phyloP scores from a whole-genome alignment of 192 early-diverging fungal genomes.

The Coemansia sp. region DNA sequence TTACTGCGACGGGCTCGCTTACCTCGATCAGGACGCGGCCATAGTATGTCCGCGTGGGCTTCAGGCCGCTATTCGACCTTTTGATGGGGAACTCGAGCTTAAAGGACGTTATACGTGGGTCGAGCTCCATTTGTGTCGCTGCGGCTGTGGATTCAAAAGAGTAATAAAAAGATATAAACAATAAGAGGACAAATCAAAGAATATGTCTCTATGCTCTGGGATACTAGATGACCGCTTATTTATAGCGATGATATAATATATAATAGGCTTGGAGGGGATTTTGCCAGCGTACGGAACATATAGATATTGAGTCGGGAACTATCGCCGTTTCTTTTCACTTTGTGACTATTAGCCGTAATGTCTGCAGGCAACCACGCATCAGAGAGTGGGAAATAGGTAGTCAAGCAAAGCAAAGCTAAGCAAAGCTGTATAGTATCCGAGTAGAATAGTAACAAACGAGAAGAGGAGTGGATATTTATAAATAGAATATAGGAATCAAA shows the following conservation, averaged over 20 bases:
- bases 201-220: neutral
- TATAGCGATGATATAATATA: neutral
- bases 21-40: conserved; percentile 34
- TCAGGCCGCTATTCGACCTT: conserved; percentile 32
- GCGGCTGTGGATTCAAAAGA: neutral
- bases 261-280: neutral
- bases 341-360: conserved; percentile 1
- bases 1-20: conserved; percentile 29
- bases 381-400: neutral
- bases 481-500: neutral
- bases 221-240: neutral
- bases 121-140: conserved; percentile 14
- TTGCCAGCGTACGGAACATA: neutral
- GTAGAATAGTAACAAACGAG: neutral
- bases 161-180: neutral
- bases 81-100: conserved; percentile 41
- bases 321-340: neutral
- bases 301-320: too few species aligned
- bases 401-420: neutral
- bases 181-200: neutral
- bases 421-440: neutral
- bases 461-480: neutral
- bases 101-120: conserved; percentile 42
- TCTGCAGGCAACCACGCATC: neutral
- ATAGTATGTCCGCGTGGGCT: conserved; percentile 46